Evolutionary conservation across 2,329 filamentous ascomycete species (phyloP), one percentile per base, ranked within the genome.

Genomic region (Cladophialophora bantiana): DNA sequence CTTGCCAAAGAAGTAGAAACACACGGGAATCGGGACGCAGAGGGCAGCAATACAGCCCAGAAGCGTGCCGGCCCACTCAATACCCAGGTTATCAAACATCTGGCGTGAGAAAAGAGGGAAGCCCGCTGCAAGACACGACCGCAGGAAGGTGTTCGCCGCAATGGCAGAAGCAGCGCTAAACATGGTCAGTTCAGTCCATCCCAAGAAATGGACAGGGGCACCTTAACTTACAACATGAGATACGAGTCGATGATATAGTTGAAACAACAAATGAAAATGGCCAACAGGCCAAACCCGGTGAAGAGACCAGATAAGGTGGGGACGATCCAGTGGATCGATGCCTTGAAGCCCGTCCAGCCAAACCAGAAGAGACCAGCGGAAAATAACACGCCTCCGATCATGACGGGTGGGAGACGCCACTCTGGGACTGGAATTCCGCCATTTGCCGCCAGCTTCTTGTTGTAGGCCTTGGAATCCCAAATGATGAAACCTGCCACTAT

Each of bases 341-440:
- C 66, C 35, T 73, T 80, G 74, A 83, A 85, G 18, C 89, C 89
- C 4, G 88, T 86, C 90, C 90, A 92, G 69, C 89, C 90, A 70
- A 92, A 92, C 89, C 90, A 92, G 79, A 93, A 92, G 35, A 93
- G 85, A 31, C 90, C 90, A 32, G 77, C 81, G 0, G 89, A 83
- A 57, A 83, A 85, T 3, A 83, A 73, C 3, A 80, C 78, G 20
- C 84, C 84, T 4, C 85, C 85, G 5, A 83, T 67, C 61, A 87
- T 85, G 32, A 82, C 82, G 2, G 83, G 83, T 0, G 85, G 84
- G 0, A 86, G 75, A 59, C 85, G 82, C 85, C 85, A 88, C 74
- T 88, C 85, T 0, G 85, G 85, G 0, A 87, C 75, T 0, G 84
- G 83, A 3, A 86, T 77, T 66, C 83, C 82, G 70, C 88, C 86